Conservation (phyloP, 352 stramenopile genomes). For the Globisporangium ultimum region DNA sequence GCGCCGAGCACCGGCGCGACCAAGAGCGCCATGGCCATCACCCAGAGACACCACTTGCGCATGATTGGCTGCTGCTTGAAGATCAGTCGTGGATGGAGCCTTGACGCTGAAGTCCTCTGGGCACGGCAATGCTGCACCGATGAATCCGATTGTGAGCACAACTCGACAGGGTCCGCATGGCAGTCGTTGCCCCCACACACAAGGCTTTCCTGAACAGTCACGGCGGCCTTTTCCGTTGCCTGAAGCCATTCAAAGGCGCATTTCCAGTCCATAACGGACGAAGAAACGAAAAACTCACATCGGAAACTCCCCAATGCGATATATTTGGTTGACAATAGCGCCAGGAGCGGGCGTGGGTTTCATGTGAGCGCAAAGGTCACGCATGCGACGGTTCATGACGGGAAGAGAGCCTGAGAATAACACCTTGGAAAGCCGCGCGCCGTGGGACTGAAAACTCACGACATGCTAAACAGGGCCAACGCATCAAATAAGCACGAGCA, state of each 20-base stretch:
- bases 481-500: too few species aligned
- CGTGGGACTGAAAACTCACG: too few species aligned
- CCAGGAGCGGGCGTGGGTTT: not conserved
- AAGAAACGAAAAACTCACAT: not conserved
- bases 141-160: slow-evolving; percentile 16
- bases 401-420: too few species aligned
- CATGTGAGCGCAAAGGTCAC: not conserved
- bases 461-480: too few species aligned
- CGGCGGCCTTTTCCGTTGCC: too few species aligned
- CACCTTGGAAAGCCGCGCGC: too few species aligned
- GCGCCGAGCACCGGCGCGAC: slow-evolving; percentile 19
- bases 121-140: not conserved
- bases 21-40: slow-evolving; percentile 27
- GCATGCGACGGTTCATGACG: not conserved
- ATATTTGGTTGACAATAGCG: not conserved
- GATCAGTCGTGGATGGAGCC: not conserved
- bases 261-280: too few species aligned
- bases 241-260: too few species aligned
- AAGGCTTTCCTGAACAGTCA: not conserved
- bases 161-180: not conserved
- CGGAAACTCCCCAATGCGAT: not conserved
- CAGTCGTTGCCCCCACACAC: too few species aligned
- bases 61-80: slow-evolving; percentile 10
- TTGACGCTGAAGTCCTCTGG: too few species aligned
- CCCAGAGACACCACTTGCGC: slow-evolving; percentile 33